Conservation (phyloP, 345 rosid genomes). For the Mallotus nudiflorus region DNA sequence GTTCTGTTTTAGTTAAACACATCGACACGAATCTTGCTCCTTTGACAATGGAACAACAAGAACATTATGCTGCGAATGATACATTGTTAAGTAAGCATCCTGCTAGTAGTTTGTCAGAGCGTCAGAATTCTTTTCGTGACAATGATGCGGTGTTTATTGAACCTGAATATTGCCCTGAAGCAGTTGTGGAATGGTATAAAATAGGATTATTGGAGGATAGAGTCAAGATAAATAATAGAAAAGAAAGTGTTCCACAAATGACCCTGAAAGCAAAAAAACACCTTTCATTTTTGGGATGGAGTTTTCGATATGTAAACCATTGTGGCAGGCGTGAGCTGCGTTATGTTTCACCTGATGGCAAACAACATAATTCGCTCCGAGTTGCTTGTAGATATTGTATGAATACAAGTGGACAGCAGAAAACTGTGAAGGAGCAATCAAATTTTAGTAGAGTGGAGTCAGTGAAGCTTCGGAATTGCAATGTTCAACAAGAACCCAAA, state of each 20-base stretch:
- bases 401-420: constrained; percentile 1
- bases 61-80: too few species aligned
- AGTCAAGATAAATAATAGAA: neutral
- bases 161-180: constrained; percentile 50
- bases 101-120: too few species aligned
- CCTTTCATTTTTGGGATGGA: constrained; percentile 55
- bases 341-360: constrained; percentile 44
- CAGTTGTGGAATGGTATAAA: constrained; percentile 39
- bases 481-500: constrained; percentile 13
- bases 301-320: constrained; percentile 5
- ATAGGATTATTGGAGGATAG: constrained; percentile 11
- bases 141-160: constrained; percentile 14
- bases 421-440: neutral
- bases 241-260: constrained; percentile 2
- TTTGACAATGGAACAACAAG: too few species aligned
- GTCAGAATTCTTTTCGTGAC: constrained; percentile 3
- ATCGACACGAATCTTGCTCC: neutral
- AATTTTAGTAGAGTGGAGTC: neutral
- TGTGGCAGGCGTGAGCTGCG: constrained; percentile 27
- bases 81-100: too few species aligned
- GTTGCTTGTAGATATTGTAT: constrained; percentile 43
- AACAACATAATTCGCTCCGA: constrained; percentile 39
- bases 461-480: constrained; percentile 6
- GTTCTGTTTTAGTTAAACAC: constrained; percentile 32
- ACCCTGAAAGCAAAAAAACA: constrained; percentile 44